Evolutionary conservation across 2,329 filamentous ascomycete species (phyloP), one percentile per base, ranked within the genome.

Genomic region (Didymella sp.): DNA sequence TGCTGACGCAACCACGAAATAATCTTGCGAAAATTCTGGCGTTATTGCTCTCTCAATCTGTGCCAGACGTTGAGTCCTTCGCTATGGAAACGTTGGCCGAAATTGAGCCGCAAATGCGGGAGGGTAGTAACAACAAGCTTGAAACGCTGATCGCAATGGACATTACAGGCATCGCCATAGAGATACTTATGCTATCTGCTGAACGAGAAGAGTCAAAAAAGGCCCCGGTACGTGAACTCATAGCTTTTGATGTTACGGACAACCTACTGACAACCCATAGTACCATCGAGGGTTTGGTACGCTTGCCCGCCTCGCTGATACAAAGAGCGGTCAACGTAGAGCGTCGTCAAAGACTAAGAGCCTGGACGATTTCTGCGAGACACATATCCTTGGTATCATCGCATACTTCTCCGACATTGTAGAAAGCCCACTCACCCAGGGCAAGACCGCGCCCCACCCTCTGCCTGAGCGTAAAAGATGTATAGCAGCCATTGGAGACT

Each of bases 351-450:
- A 81, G 68, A 78, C 82, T 51, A 86, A 89, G 57, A 77, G 85
- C 1, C 49, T 96, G 22, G 88, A 87, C 1, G 80, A 84, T 0
- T 98, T 96, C 71, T 84, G 98, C 38, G 88, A 96, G 60, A 84
- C 86, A 27, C 89, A 97, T 73, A 87, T 96, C 30, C 84, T 99
- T 6, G 94, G 92, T 6, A 87, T 98, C 51, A 92, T 97, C 76
- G 88, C 91, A 6, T 85, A 89, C 31, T 87, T 98, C 62, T 91
- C 91, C 0, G 88, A 93, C 60, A 79, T 82, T 9, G 87, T 97
- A 56, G 95, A 93, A 67, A 89, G 91, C 45, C 70, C 80, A 82
- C 12, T 79, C 80, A 59, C 66, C 8, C 59, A 66, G 12, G 62
- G 63, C 6, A 69, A 70, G 42, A 56, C 61, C 35, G 77, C 82